phyloP scores from a whole-genome alignment of 768 basidiomycete genomes.

The Hemileccinum impolitum region DNA sequence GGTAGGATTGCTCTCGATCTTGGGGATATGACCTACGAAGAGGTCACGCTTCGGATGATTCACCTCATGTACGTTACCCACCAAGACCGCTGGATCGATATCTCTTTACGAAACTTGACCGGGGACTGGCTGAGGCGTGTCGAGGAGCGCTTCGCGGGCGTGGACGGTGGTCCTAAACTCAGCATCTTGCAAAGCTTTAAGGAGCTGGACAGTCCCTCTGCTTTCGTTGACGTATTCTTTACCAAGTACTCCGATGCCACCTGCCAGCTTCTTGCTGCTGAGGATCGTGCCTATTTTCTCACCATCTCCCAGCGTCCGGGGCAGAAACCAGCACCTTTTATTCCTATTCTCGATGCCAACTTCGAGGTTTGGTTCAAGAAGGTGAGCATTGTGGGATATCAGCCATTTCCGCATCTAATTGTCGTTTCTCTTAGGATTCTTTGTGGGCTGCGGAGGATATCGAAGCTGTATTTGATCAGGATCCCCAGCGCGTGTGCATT shows the following conservation, averaged over 20 bases:
- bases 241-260: slow-evolving; percentile 76
- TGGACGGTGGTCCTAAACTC: slow-evolving; percentile 75
- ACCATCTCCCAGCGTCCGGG: slow-evolving; percentile 93
- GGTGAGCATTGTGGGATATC: slow-evolving; percentile 40
- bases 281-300: slow-evolving; percentile 94
- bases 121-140: slow-evolving; percentile 97
- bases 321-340: slow-evolving; percentile 98
- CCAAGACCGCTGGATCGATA: slow-evolving; percentile 90
- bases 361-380: slow-evolving; percentile 99
- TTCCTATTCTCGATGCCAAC: slow-evolving; percentile 86
- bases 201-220: slow-evolving; percentile 75
- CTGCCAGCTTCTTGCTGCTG: slow-evolving; percentile 84
- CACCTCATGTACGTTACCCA: slow-evolving; percentile 92
- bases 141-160: slow-evolving; percentile 92
- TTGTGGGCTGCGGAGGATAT: slow-evolving; percentile 98
- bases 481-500: slow-evolving; percentile 96
- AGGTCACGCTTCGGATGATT: slow-evolving; percentile 87
- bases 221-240: slow-evolving; percentile 83
- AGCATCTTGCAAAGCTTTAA: slow-evolving; percentile 84
- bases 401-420: slow-evolving; percentile 9
- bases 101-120: slow-evolving; percentile 85
- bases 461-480: slow-evolving; percentile 98
- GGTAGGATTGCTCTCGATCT: slow-evolving; percentile 80
- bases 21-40: slow-evolving; percentile 98
- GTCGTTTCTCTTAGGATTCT: slow-evolving; percentile 62